Evolutionary conservation across 2,329 filamentous ascomycete species (phyloP), one percentile per base, ranked within the genome.

Genomic region (Arthroderma uncinatum): DNA sequence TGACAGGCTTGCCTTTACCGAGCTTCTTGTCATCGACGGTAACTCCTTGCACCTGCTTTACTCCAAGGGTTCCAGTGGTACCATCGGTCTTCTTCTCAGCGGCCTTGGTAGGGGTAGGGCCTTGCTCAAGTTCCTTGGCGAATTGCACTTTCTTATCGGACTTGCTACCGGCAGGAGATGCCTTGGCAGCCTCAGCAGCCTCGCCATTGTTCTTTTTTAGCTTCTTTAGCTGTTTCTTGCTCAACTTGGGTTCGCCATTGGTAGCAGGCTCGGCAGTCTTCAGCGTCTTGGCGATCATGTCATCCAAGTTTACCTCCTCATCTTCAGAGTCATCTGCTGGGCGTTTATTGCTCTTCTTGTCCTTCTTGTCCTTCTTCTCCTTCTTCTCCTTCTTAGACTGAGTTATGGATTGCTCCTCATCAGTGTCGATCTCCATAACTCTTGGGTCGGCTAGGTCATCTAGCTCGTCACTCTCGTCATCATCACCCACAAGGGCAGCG

Each of bases 161-260:
- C 79, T 84, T 84, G 62, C 72, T 73, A 62, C 80, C 75, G 64
- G 80, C 76, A 62, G 80, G 76, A 48, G 75, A 71, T 65, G 56
- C 67, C 67, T 48, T 68, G 67, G 42, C 71, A 66, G 70, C 70
- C 54, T 79, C 75, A 59, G 86, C 82, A 59, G 93, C 85, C 71
- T 96, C 87, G 64, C 92, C 93, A 72, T 95, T 89, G 80, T 97
- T 97, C 81, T 95, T 96, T 86, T 98, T 97, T 67, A 87, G 82
- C 74, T 96, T 96, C 85, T 97, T 97, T 71, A 87, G 83, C 74
- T 97, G 89, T 79, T 95, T 96, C 82, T 96, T 96, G 81, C 84
- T 91, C 62, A 90, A 80, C 78, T 91, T 91, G 64, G 79, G 71
- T 65, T 90, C 86, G 4, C 47, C 47, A 19, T 50, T 50, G 23